Base-by-base conservation (phyloP, 2,329 filamentous ascomycete species). In the Talaromyces albobiverticillius region DNA sequence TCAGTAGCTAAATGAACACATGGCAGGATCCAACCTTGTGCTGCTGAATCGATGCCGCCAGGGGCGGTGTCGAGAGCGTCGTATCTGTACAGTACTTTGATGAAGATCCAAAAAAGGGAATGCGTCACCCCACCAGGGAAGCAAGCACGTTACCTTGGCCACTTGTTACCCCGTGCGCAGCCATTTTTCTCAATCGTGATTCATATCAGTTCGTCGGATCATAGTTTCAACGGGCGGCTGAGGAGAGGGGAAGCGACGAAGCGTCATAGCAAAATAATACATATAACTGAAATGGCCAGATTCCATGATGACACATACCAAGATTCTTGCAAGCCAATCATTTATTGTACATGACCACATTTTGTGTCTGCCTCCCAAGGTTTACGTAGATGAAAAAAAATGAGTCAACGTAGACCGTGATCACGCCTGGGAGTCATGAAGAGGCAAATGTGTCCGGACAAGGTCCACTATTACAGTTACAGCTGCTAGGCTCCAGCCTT, bases 121-220 rank as follows among this genome's bases (percentile, higher is more conserved):
- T 49, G 46, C n/a, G 26, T 40, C 36, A 50, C 47, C 47, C 47
- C 47, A 50, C 47, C 47, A 41, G n/a, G n/a, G n/a, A n/a, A n/a
- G n/a, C n/a, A n/a, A n/a, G n/a, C n/a, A n/a, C n/a, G n/a, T n/a
- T 14, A 22, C 47, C 25, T 20, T 48, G 46, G n/a, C 20, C 34
- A 41, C 31, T 18, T 32, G 25, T 38, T 32, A 22, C 36, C 23
- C 47, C 47, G 47, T 50, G 47, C 47, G 26, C 47, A 29, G 11
- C 22, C 14, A 7, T 46, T 23, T 23, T 32, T 46, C 29, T 10
- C n/a, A n/a, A 31, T 31, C 29, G 29, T 31, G 29, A 31, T 36
- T n/a, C 32, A 36, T 36, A 36, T 36, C 14, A 11, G n/a, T n/a
- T n/a, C n/a, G n/a, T n/a, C n/a, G 4, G 13, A 31, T 31, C 29